Base-by-base conservation (phyloP, 768 basidiomycete genomes). In the Porphyrellus cyaneotinctus region DNA sequence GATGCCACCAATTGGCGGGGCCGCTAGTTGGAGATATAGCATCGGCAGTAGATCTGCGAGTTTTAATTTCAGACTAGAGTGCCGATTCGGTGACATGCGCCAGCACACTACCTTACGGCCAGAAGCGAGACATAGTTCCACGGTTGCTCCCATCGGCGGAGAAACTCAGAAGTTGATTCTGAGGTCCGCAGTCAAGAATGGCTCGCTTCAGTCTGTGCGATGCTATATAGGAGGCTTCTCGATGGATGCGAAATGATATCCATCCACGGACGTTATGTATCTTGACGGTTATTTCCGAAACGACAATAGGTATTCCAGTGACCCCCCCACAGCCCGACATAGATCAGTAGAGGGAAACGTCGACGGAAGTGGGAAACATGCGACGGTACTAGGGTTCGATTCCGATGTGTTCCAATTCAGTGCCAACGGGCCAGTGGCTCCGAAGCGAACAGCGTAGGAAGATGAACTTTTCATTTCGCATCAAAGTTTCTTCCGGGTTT, bases 61-160 rank as follows among this genome's bases (percentile, higher is more conserved):
- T 35, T 35, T 24, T 47, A 58, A 41, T n/a, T 54, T 53, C 46
- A 43, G 43, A 36, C 23, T 28, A 22, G 46, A 20, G 45, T 17
- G 26, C 31, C 15, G 26, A 42, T 30, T 43, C 6, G 15, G 20
- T 45, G 23, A 26, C 49, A 32, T 22, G 42, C 22, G 8, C 32
- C 17, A 46, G 31, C 8, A 17, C 38, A 47, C 52, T 18, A 43
- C 42, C 49, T 57, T 41, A 22, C n/a, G 43, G 49, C 43, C 43
- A 55, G 39, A 48, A 39, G 47, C 44, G 57, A 53, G 39, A 36
- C 15, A 28, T n/a, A 4, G 13, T 15, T 33, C 9, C 13, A 23
- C 18, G 42, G 42, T 43, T 43, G 26, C 26, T 30, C 31, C 30
- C 22, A 51, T 54, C 47, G 42, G 60, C 47, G 60, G 60, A 62